Conservation (phyloP, 176 grass and related monocot species). For the Triticum aestivum region DNA sequence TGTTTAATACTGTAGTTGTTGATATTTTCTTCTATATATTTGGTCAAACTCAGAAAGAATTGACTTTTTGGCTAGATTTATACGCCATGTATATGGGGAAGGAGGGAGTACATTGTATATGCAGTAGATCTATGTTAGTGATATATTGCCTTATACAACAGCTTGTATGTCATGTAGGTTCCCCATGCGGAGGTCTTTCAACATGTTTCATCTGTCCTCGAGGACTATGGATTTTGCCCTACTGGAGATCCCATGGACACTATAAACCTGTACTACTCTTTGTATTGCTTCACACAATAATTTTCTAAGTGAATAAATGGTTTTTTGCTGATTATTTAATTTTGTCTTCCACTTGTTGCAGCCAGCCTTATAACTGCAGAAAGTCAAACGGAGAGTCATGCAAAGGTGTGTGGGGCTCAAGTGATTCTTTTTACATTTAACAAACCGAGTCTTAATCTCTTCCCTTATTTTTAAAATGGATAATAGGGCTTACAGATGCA, state of each 20-base stretch:
- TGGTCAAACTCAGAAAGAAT: too few species aligned
- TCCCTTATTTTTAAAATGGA: not conserved
- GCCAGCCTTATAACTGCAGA: constrained; percentile 9
- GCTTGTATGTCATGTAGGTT: constrained; percentile 14
- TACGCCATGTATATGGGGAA: too few species aligned
- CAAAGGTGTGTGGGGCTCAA: not conserved
- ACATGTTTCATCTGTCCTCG: constrained; percentile 7
- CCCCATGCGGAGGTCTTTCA: not conserved
- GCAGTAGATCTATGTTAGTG: not conserved
- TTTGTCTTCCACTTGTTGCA: not conserved
- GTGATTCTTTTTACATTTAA: not conserved
- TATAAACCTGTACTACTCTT: not conserved
- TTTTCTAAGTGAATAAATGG: not conserved
- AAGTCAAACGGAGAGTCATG: not conserved
- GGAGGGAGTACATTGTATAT: not conserved
- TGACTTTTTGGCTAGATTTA: too few species aligned
- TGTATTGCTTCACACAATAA: not conserved
- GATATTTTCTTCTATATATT: too few species aligned
- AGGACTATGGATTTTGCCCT: not conserved
- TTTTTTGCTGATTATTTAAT: not conserved
- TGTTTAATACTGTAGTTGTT: too few species aligned
- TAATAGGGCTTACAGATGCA: not conserved
- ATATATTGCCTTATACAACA: not conserved
- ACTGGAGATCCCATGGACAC: not conserved
- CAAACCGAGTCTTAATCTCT: not conserved